Evolutionary conservation across 73 alveolate genomes (phyloP).

Genomic region (Stentor coeruleus): DNA sequence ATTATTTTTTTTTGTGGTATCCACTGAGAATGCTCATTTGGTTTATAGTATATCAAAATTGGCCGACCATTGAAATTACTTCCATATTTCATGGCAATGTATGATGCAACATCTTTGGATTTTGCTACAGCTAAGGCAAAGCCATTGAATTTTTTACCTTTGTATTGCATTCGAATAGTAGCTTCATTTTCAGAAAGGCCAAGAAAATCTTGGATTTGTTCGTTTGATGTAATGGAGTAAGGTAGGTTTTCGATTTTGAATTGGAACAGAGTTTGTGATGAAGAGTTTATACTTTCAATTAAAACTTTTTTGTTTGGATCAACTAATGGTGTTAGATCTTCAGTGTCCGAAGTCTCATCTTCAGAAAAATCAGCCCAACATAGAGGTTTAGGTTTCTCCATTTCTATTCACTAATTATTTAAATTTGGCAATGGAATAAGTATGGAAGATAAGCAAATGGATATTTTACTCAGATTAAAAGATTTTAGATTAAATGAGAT

Average conservation of each 20-base stretch:
- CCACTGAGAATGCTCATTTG: neutral
- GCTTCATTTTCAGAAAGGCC: neutral
- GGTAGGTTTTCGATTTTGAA: neutral
- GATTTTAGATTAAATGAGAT: too few species aligned
- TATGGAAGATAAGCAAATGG: too few species aligned
- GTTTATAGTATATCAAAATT: too few species aligned
- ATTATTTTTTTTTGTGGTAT: neutral
- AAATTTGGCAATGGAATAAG: neutral
- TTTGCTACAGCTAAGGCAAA: neutral
- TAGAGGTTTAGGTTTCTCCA: neutral
- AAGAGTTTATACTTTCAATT: neutral
- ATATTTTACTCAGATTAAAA: too few species aligned
- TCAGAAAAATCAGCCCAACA: neutral
- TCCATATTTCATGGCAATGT: neutral
- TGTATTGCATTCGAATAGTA: neutral
- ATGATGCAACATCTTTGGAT: neutral
- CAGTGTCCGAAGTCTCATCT: conserved; percentile 2
- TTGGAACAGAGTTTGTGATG: neutral
- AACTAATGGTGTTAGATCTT: neutral
- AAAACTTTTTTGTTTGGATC: neutral
- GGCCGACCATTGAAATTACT: neutral
- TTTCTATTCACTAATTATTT: neutral
- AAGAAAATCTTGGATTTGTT: neutral
- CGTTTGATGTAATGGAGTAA: neutral
- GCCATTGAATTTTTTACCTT: neutral